A percentile compares a stretch with the other conserved stretches of the same genome.
These are phyloP conservation scores for Chaetomium fimeti DNA, from an alignment of 495 filamentous ascomycete species.

Conservation along the genomic window DNA sequence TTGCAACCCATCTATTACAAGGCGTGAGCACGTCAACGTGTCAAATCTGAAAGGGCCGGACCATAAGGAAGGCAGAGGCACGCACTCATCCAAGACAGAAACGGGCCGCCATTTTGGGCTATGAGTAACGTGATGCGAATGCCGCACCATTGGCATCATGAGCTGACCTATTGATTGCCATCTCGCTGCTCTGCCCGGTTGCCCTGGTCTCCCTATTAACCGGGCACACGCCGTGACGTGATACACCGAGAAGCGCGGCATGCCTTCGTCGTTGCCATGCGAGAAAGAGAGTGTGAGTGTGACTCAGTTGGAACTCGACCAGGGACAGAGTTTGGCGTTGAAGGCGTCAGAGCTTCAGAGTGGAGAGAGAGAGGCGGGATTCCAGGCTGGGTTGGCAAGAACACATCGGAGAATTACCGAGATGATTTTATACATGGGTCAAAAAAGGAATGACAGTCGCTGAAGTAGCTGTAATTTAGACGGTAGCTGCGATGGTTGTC, in stretches of 20 bases:
- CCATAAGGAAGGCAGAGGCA: neutral
- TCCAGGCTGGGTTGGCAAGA: no score
- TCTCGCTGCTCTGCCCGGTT: conserved; percentile 18
- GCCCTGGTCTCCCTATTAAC: conserved; percentile 33
- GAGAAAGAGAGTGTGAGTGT: conserved; percentile 11
- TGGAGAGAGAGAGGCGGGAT: no score
- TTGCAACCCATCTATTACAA: conserved; percentile 73
- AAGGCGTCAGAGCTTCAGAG: neutral
- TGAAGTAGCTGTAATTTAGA: neutral
- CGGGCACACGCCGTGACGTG: conserved; percentile 45
- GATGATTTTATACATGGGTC: neutral
- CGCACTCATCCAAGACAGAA: conserved; percentile 84
- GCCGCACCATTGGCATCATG: conserved; percentile 2
- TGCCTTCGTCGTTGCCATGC: conserved; percentile 50
- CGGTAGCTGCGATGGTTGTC: neutral
- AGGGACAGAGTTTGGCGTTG: conserved; percentile 1
- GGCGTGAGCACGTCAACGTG: conserved; percentile 28
- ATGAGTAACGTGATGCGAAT: conserved; percentile 21
- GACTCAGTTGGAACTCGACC: neutral
- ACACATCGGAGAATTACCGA: no score
- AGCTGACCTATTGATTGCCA: neutral
- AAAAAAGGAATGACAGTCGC: neutral
- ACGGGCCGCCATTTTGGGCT: conserved; percentile 73
- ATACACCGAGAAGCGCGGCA: conserved; percentile 47
- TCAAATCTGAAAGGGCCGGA: neutral